Conservation (phyloP, 2,329 filamentous ascomycete species). For the Verticillium albo-atrum region DNA sequence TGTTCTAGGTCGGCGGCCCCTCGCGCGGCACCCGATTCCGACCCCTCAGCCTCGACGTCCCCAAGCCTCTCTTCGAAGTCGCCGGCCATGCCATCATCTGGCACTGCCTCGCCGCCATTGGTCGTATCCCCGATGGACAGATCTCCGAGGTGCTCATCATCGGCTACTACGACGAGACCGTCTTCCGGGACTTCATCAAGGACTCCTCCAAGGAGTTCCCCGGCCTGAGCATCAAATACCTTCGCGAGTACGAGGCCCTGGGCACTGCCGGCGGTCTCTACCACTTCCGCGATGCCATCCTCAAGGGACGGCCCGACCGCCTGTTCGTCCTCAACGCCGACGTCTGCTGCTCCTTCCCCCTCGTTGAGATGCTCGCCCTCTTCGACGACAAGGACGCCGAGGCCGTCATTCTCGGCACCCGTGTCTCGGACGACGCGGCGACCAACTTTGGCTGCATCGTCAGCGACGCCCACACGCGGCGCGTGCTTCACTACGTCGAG, state of each 20-base stretch:
- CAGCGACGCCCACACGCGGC: slow-evolving; percentile 86
- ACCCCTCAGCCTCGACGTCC: slow-evolving; percentile 89
- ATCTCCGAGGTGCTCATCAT: slow-evolving; percentile 97
- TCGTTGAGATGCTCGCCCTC: slow-evolving; percentile 90
- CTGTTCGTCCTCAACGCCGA: slow-evolving; percentile 98
- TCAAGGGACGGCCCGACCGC: slow-evolving; percentile 90
- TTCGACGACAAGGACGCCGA: slow-evolving; percentile 95
- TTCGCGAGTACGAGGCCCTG: slow-evolving; percentile 94
- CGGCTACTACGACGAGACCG: slow-evolving; percentile 95
- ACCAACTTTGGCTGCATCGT: slow-evolving; percentile 98
- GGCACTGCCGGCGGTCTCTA: slow-evolving; percentile 96
- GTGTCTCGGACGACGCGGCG: slow-evolving; percentile 85
- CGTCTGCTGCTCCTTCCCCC: slow-evolving; percentile 97
- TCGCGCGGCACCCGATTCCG: slow-evolving; percentile 94
- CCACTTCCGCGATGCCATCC: slow-evolving; percentile 97
- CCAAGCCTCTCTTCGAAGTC: slow-evolving; percentile 98
- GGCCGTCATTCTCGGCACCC: slow-evolving; percentile 90
- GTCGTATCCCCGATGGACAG: slow-evolving; percentile 72
- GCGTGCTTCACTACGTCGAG: slow-evolving; percentile 97
- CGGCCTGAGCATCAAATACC: slow-evolving; percentile 85
- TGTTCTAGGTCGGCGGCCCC: slow-evolving; percentile 77
- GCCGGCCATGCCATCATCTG: slow-evolving; percentile 97
- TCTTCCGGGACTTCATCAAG: slow-evolving; percentile 98
- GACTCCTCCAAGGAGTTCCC: slow-evolving; percentile 81
- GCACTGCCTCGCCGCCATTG: slow-evolving; percentile 90